Evolutionary conservation across 192 early-diverging fungal species (phyloP), one percentile per base, ranked within the genome.

Genomic region (Coemansia guatemalensis): DNA sequence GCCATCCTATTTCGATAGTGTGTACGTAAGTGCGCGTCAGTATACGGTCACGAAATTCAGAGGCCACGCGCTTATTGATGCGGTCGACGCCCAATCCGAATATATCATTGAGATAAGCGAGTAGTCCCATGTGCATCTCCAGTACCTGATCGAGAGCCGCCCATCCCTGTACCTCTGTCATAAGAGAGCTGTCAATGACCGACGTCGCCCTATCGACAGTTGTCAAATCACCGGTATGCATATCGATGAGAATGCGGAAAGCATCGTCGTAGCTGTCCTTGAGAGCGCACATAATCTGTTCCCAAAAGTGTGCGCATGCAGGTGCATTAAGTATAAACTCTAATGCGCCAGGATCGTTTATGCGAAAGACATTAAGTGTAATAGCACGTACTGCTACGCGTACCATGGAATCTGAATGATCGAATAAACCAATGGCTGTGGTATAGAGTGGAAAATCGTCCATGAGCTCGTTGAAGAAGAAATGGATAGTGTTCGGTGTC

Each of bases 401-500:
- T 14, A 89, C 84, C 88, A 92, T 90, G 58, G 82, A 77, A 49
- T 92, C 88, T 9, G 87, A 79, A 44, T 88, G 88, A 62, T 86
- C 82, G 59, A 86, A 88, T 58, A 87, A 85, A 41, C 69, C 64
- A 51, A 89, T 82, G 44, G 88, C 87, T 18, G 87, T 84, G 0
- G 86, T 86, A 57, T 88, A 91, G 47, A 85, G 75, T n/a, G 86
- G 87, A 69, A 85, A 78, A 29, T 73, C 65, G 26, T 76, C 62
- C 41, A 60, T 52, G 2, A 26, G 60, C 61, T 74, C 60, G 60
- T 86, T 88, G 58, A 85, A 88, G 56, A 91, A 89, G 44, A 88
- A 85, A 62, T 75, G 82, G 23, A 88, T 82, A 0, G 90, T 87
- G 53, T 79, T 82, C 8, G 71, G 64, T 49, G 84, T 86, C 48